Base-by-base conservation (phyloP, 2,329 filamentous ascomycete genomes). In the Iodosphaeria phyllophila region DNA sequence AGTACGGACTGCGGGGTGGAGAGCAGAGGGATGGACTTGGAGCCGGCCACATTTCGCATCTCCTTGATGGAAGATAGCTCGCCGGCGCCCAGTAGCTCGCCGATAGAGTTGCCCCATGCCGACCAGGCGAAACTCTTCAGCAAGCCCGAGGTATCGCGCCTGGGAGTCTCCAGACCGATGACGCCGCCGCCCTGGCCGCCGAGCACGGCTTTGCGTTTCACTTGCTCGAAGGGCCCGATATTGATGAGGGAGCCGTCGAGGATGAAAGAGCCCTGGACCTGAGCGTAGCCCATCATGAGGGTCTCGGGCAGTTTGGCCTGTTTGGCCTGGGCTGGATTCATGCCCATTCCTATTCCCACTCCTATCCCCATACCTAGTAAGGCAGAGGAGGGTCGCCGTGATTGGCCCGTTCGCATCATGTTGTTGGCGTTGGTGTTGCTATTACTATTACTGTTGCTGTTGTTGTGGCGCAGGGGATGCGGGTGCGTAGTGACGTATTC, bases 271-370 rank as follows among this genome's bases (percentile, higher is more conserved):
- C 89, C 89, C 47, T 82, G 78, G 3, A 95, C 69, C 39, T 98
- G 89, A 3, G 80, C 86, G 49, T 92, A 98, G 1, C 84, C 89
- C 89, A 98, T 98, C 71, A 98, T 91, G 27, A 98, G 54, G 2
- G 75, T 74, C 44, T 95, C 84, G 1, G 79, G 71, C 19, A 58
- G 46, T 37, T 52, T 57, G 20, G 56, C 44, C 23, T 54, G 52
- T n/a, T n/a, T n/a, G n/a, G n/a, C n/a, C n/a, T n/a, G n/a, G n/a
- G n/a, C n/a, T n/a, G n/a, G n/a, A n/a, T n/a, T n/a, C n/a, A n/a
- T n/a, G n/a, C n/a, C n/a, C n/a, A n/a, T n/a, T n/a, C n/a, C n/a
- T n/a, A n/a, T n/a, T n/a, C n/a, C n/a, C n/a, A n/a, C n/a, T n/a
- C n/a, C n/a, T n/a, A n/a, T n/a, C n/a, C n/a, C n/a, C n/a, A n/a